Evolutionary conservation across 2,329 filamentous ascomycete genomes (phyloP).

Genomic region (Aschersonia sp.): DNA sequence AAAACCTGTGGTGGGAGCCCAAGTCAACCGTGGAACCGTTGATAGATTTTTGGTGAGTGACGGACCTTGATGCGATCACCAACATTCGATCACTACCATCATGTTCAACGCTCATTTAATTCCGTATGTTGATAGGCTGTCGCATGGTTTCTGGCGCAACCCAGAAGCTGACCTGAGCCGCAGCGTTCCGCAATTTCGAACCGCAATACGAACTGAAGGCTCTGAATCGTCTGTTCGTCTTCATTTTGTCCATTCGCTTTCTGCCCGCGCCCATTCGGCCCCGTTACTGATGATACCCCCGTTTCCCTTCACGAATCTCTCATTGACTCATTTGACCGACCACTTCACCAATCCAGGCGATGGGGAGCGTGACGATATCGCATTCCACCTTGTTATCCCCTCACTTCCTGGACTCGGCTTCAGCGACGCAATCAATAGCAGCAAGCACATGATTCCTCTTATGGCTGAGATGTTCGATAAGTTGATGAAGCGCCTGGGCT

Average conservation of each 20-base stretch:
- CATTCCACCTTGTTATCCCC: constrained; percentile 54
- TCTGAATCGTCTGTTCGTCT: constrained; percentile 33
- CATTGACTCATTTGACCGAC: constrained; percentile 39
- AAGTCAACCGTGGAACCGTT: constrained; percentile 49
- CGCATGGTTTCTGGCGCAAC: constrained; percentile 49
- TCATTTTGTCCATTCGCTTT: constrained; percentile 51
- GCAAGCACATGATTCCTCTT: constrained; percentile 30
- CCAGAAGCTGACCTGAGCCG: constrained; percentile 44
- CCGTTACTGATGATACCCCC: constrained; percentile 51
- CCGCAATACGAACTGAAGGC: constrained; percentile 28
- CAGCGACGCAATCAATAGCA: constrained; percentile 43
- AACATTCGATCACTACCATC: not conserved
- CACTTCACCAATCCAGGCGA: constrained; percentile 38
- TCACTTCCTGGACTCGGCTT: constrained; percentile 54
- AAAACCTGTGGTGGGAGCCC: constrained; percentile 41
- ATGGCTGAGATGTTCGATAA: constrained; percentile 41
- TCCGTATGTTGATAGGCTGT: constrained; percentile 34
- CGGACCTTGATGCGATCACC: not conserved
- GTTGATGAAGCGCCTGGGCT: constrained; percentile 47
- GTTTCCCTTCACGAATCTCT: constrained; percentile 51
- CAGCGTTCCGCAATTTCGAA: constrained; percentile 49
- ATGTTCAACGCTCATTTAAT: not conserved
- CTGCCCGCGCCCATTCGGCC: constrained; percentile 36
- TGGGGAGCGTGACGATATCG: constrained; percentile 22
- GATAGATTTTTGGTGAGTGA: constrained; percentile 46